Percentiles rank a stretch among this genome's conserved stretches.
phyloP scores from a whole-genome alignment of 1,284 basidiomycete species.

The Vanrija sp. region DNA sequence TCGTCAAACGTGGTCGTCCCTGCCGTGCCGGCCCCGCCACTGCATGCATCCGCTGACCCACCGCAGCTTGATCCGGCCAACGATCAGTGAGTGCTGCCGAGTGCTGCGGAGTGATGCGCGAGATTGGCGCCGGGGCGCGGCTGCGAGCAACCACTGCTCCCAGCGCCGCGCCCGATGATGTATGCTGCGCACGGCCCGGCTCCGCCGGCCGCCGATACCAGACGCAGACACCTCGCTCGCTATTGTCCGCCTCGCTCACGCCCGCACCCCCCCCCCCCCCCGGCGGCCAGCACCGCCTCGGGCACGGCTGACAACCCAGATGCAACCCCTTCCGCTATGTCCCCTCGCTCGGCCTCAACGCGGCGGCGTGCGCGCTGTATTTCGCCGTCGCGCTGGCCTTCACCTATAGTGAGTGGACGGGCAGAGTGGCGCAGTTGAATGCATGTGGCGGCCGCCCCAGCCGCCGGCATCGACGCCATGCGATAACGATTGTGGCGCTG shows the following conservation, averaged over 20 bases:
- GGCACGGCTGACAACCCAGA: constrained; percentile 9
- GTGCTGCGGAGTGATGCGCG: not conserved
- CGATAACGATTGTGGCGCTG: not conserved
- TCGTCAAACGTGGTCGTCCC: no score
- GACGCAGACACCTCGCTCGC: no score
- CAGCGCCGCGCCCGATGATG: no score
- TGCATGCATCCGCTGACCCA: no score
- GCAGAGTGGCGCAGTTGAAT: not conserved
- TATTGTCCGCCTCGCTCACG: no score
- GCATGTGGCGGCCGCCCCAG: constrained; percentile 14
- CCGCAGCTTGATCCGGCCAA: constrained; percentile 56
- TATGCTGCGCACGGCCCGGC: no score
- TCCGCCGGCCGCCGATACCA: no score
- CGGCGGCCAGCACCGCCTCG: not conserved
- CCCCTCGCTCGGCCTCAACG: constrained; percentile 57
- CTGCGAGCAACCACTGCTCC: no score
- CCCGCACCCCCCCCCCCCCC: not conserved
- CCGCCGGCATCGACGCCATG: not conserved
- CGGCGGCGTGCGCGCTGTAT: constrained; percentile 56
- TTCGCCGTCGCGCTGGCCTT: constrained; percentile 56
- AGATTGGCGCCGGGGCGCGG: no score
- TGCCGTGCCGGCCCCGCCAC: no score
- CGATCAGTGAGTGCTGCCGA: constrained; percentile 57
- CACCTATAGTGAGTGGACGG: constrained; percentile 49
- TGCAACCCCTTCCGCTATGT: constrained; percentile 57